Evolutionary conservation across 441 rosid genomes (phyloP), one percentile per base, ranked within the genome.

Genomic region (Rhodomyrtus psidioides): DNA sequence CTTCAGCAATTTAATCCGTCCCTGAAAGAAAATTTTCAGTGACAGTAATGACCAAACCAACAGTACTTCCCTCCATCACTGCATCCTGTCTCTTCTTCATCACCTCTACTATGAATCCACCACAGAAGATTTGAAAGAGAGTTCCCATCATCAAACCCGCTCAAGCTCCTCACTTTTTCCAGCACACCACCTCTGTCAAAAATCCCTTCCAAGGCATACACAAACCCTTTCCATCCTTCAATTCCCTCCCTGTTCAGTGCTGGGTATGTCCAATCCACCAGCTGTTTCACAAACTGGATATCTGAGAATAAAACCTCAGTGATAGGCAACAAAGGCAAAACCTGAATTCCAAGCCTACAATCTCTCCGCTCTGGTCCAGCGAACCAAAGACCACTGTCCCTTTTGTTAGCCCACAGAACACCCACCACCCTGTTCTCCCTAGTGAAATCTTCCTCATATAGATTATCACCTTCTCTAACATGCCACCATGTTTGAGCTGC

Each of bases 401-500:
- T 94, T 88, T 94, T 97, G 87, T 93, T 97, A 60, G 96, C 90
- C 99, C 99, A 97, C 62, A 96, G 83, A n/a, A 97, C 96, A 26
- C 99, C 99, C 14, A 97, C 96, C 83, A 96, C 89, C 62, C 96
- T 93, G 89, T 97, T 97, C 90, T 94, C 96, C 88, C 89, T 84
- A 0, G 94, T 92, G 93, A 97, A 97, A 26, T 94, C 97, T 58
- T 86, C 86, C n/a, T 86, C 93, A 46, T 96, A 97, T 28, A 93
- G 26, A n/a, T 53, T 76, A 49, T 94, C 97, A 16, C 82, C 92
- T 87, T 94, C 96, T 86, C 90, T 94, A 83, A 97, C 92, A 54
- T 97, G 98, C 96, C 99, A 97, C 99, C 99, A 97, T 58, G 91
- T 94, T 62, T 94, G 92, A 51, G 99, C 96, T n/a, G 97, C 98